A percentile compares a stretch with the other conserved stretches of the same genome.
phyloP scores from a whole-genome alignment of 345 rosid species.

The Euphorbia peplus region DNA sequence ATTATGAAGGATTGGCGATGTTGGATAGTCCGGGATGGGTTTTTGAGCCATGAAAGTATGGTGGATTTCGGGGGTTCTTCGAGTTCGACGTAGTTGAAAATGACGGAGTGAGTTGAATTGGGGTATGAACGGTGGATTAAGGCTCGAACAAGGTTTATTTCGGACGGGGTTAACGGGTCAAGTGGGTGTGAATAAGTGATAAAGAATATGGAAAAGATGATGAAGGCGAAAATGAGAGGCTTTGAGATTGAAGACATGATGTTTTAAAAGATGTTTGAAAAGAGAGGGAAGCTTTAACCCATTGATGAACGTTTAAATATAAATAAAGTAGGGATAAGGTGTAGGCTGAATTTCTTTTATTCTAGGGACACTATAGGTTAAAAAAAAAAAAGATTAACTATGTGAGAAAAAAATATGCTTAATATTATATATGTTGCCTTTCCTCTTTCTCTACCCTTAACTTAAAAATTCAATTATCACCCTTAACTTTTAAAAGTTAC shows the following conservation, averaged over 20 bases:
- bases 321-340: too few relatives aligned
- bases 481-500: too few relatives aligned
- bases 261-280: too few relatives aligned
- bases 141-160: constrained; percentile 20
- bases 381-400: too few relatives aligned
- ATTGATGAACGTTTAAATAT: too few relatives aligned
- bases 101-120: constrained; percentile 6
- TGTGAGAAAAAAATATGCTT: too few relatives aligned
- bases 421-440: too few relatives aligned
- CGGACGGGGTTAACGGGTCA: constrained; percentile 29
- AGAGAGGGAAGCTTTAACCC: too few relatives aligned
- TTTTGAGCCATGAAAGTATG: constrained; percentile 28
- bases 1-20: constrained; percentile 38
- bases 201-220: neutral
- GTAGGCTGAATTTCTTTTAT: too few relatives aligned
- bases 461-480: too few relatives aligned
- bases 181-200: constrained; percentile 28
- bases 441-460: too few relatives aligned
- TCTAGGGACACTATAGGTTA: too few relatives aligned
- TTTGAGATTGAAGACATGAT: constrained; percentile 14
- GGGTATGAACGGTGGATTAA: constrained; percentile 19
- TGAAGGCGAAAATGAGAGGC: constrained; percentile 4
- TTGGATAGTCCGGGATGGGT: constrained; percentile 19
- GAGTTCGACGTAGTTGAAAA: constrained; percentile 38
- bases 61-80: constrained; percentile 33